phyloP scores from a whole-genome alignment of 2,329 filamentous ascomycete genomes.

The Reticulascus tulasneorum region DNA sequence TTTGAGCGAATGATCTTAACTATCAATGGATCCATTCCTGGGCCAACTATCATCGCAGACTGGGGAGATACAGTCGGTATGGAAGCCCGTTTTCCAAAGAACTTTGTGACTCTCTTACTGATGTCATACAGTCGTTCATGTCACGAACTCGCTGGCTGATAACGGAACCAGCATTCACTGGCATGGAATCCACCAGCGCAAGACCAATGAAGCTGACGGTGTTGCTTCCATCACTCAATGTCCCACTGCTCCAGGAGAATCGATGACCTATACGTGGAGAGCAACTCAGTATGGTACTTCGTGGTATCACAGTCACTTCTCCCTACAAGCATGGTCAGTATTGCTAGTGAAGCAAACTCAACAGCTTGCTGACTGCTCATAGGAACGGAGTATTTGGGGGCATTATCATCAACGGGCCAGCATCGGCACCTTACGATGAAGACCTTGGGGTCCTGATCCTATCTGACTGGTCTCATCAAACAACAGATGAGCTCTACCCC shows the following conservation, averaged over 20 bases:
- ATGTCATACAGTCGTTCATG: conserved; percentile 34
- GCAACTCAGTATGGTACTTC: conserved; percentile 51
- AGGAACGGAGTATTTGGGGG: conserved; percentile 50
- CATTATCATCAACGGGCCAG: conserved; percentile 58
- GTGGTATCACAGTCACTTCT: conserved; percentile 61
- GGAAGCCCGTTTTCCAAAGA: conserved; percentile 13
- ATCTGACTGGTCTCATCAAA: conserved; percentile 53
- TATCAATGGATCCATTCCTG: conserved; percentile 56
- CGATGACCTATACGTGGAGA: conserved; percentile 53
- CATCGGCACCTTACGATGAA: conserved; percentile 55
- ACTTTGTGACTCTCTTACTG: conserved; percentile 8
- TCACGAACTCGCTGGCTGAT: conserved; percentile 47
- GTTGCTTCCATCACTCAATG: conserved; percentile 47
- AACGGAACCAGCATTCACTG: conserved; percentile 50
- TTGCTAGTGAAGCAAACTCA: too few relatives aligned
- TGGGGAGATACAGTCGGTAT: conserved; percentile 32
- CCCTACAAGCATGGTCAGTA: conserved; percentile 38
- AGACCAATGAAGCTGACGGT: conserved; percentile 53
- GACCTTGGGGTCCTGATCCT: conserved; percentile 58
- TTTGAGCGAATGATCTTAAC: conserved; percentile 35
- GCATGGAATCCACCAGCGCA: conserved; percentile 55
- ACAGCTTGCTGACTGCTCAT: conserved; percentile 14
- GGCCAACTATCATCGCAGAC: conserved; percentile 52
- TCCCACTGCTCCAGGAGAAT: conserved; percentile 46
- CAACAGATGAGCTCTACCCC: conserved; percentile 32